Evolutionary conservation across 2,329 filamentous ascomycete genomes (phyloP), one percentile per base, ranked within the genome.

Genomic region (Pochonia chlamydosporia): DNA sequence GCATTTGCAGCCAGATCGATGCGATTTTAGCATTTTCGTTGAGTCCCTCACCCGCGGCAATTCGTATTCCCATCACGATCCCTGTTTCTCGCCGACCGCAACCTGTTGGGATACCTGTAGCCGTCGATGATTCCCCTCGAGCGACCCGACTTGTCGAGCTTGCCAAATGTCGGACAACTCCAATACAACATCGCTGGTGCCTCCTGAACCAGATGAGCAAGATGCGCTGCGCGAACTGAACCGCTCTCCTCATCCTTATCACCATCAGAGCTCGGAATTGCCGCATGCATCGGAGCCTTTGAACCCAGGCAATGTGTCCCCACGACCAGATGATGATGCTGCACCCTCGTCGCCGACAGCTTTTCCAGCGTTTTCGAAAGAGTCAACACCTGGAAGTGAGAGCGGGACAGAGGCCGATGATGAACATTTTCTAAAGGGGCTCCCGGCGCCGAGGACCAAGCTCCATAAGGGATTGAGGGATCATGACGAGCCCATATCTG

Each of bases 321-420:
- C 43, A 25, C 44, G 43, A 18, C 20, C 48, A 24, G 39, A 52
- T 40, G 48, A 52, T 49, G 55, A 51, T 47, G 46, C 49, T 46
- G 52, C 49, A 44, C 52, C 51, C 24, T 48, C 50, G n/a, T 60
- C 62, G 25, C 55, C 56, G 7, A 55, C 57, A 21, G 45, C 48
- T n/a, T 57, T 49, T 42, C 51, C 57, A n/a, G 54, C 58, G 39
- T 66, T 71, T 52, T 64, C 69, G 49, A 75, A 72, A 53, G 75
- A 79, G 44, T 80, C 79, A 4, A 74, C 76, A 1, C 76, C 82
- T 2, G 80, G 79, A 10, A 96, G 89, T 64, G 91, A 96, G 56
- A 96, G 90, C 63, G 92, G 92, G 21, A 95, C 91, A 16, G 92
- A 97, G 63, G 92, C 92, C 33, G 92, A 96, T 59, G 92, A 97